Percentiles rank a stretch among this genome's conserved stretches.
phyloP scores from a whole-genome alignment of 2,329 filamentous ascomycete genomes.

The Talaromyces sp. region DNA sequence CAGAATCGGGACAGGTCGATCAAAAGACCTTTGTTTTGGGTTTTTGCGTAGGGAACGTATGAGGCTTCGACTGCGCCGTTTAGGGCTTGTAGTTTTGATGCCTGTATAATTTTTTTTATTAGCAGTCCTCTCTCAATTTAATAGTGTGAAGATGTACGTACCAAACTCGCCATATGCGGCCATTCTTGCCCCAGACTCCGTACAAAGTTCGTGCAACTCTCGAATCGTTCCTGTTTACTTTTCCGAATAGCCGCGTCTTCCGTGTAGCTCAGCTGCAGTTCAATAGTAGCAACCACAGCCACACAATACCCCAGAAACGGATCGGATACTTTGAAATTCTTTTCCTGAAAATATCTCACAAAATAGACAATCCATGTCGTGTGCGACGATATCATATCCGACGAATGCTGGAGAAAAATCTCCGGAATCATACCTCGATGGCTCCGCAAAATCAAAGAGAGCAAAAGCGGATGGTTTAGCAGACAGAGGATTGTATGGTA shows the following conservation, averaged over 20 bases:
- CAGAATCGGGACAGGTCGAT: constrained; percentile 46
- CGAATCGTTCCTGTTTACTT: constrained; percentile 40
- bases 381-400: constrained; percentile 47
- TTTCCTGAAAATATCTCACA: constrained; percentile 43
- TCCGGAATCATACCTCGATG: constrained; percentile 50
- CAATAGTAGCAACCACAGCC: constrained; percentile 50
- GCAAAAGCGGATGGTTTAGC: constrained; percentile 50
- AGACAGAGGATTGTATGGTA: constrained; percentile 51
- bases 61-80: constrained; percentile 42
- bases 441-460: constrained; percentile 49
- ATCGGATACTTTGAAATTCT: constrained; percentile 43
- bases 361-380: constrained; percentile 51
- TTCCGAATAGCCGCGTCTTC: constrained; percentile 31
- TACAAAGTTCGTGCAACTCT: constrained; percentile 42
- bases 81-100: constrained; percentile 38
- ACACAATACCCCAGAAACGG: constrained; percentile 47
- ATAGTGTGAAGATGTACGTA: constrained; percentile 17
- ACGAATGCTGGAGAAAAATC: constrained; percentile 51
- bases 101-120: constrained; percentile 22
- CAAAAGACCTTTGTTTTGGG: constrained; percentile 32
- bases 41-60: constrained; percentile 32
- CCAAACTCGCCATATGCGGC: constrained; percentile 43
- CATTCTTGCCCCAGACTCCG: constrained; percentile 36
- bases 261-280: constrained; percentile 51
- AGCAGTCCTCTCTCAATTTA: not conserved